Evolutionary conservation across 495 filamentous ascomycete species (phyloP), one percentile per base, ranked within the genome.

Genomic region (Aspergillus mulundensis): DNA sequence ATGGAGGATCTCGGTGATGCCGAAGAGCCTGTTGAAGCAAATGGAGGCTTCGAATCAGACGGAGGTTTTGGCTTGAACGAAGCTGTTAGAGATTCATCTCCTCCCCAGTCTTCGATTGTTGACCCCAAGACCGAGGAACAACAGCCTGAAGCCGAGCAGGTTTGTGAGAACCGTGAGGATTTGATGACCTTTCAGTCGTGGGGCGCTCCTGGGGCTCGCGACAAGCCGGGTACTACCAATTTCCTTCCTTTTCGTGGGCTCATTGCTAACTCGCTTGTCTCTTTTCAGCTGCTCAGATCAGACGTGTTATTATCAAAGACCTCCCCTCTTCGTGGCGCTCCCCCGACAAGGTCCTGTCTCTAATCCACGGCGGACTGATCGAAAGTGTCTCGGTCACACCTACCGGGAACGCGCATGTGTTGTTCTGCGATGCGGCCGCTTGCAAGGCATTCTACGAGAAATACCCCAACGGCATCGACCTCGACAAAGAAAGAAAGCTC

Each of bases 291-390:
- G 59, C 74, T 25, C 60, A 63, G 11, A 44, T 64, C 19, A 63
- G 70, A 44, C 66, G 62, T 1, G 53, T 74, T n/a, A 58, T 76
- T 8, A 67, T 81, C 44, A 73, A 65, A 28, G 58, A 62, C 43
- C 61, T 75, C n/a, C 70, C 77, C 0, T 44, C 59, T 8, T 57
- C 57, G 40, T 65, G 65, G n/a, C 60, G 46, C 15, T 68, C 50
- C 20, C 54, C 73, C 3, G 57, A 65, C 38, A 66, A 73, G 44
- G 56, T 80, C 25, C 59, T 78, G 6, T 68, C 69, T 2, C 59
- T 81, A 5, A 62, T 80, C 5, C 71, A 74, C 44, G 77, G 76
- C 7, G 79, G 78, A 15, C 34, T 61, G 12, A 49, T 83, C 18
- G 79, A 81, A 44, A 68, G 66, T 43, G 45, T 59, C 25, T 44